These are phyloP conservation scores for Phaeotremella fagi DNA, from an alignment of 768 basidiomycete species.

Conservation along the genomic window DNA sequence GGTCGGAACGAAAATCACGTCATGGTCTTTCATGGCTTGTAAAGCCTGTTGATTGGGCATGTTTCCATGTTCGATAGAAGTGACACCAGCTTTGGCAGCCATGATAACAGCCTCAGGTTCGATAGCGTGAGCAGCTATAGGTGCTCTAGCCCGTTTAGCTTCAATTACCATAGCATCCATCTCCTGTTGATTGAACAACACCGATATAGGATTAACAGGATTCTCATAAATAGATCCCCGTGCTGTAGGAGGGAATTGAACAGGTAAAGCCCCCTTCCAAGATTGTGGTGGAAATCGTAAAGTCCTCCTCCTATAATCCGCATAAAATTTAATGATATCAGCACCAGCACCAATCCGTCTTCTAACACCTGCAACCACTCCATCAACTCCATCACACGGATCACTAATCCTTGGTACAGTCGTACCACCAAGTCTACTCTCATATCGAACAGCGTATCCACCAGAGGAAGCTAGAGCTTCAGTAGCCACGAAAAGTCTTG, in stretches of 20 bases:
- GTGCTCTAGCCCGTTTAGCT: conserved; percentile 13
- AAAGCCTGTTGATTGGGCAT: not conserved
- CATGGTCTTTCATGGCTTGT: conserved; percentile 16
- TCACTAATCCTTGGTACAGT: conserved; percentile 10
- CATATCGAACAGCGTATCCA: conserved; percentile 15
- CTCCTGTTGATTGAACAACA: conserved; percentile 17
- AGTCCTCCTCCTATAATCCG: conserved; percentile 17
- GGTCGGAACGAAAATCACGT: conserved; percentile 21
- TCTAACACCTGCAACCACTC: conserved; percentile 12
- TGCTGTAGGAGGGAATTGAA: conserved; percentile 5
- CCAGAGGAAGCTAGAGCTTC: conserved; percentile 16
- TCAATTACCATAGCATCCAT: conserved; percentile 25
- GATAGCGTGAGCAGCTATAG: conserved; percentile 15
- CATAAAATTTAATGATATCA: conserved; percentile 32
- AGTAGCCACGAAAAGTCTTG: conserved; percentile 21
- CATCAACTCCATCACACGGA: conserved; percentile 18
- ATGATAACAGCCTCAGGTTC: conserved; percentile 14
- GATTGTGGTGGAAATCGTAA: conserved; percentile 14
- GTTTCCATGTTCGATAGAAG: conserved; percentile 18
- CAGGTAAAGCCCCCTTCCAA: conserved; percentile 10
- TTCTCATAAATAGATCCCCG: not conserved
- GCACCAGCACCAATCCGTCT: conserved; percentile 22
- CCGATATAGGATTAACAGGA: conserved; percentile 5
- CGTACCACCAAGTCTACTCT: conserved; percentile 15
- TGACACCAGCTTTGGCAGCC: conserved; percentile 21